A percentile compares a stretch with the other conserved stretches of the same genome.
Evolutionary conservation across 2,329 filamentous ascomycete genomes (phyloP).

Genomic region (Aspergillus udagawae): DNA sequence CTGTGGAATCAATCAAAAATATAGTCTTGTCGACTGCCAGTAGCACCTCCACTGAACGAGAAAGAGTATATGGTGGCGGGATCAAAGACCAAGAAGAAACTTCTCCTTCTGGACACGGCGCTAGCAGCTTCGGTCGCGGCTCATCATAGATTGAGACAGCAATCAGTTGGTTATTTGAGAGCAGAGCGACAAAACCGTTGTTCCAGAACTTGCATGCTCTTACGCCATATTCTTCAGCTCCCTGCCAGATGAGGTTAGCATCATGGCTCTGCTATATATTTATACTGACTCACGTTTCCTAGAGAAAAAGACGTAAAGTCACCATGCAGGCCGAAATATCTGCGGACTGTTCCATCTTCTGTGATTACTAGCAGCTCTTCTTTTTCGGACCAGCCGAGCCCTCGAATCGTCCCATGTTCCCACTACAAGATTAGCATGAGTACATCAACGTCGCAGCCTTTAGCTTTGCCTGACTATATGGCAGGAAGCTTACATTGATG

Average conservation of each 20-base stretch:
- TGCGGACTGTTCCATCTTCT: constrained; percentile 83
- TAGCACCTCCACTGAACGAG: constrained; percentile 87
- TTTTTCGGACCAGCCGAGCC: constrained; percentile 93
- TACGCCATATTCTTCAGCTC: constrained; percentile 83
- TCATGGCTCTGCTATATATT: background rate
- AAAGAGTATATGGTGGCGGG: constrained; percentile 81
- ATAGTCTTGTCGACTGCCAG: constrained; percentile 81
- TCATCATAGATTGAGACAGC: constrained; percentile 87
- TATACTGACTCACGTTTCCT: constrained; percentile 57
- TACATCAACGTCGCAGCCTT: background rate
- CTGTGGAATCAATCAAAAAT: constrained; percentile 79
- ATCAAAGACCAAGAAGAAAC: constrained; percentile 88
- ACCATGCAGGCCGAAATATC: constrained; percentile 85
- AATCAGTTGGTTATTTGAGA: constrained; percentile 82
- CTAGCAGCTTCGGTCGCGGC: constrained; percentile 79
- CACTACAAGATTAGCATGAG: constrained; percentile 49
- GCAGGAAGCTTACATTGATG: constrained; percentile 54
- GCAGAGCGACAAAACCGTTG: constrained; percentile 84
- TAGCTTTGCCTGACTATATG: background rate
- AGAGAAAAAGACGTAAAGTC: constrained; percentile 94
- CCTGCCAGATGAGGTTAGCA: constrained; percentile 39
- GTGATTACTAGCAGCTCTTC: constrained; percentile 87
- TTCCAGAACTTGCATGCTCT: constrained; percentile 88
- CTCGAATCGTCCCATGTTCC: constrained; percentile 84
- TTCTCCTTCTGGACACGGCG: constrained; percentile 68